Base-by-base conservation (phyloP, 2,329 filamentous ascomycete genomes). In the Claviceps cyperi region DNA sequence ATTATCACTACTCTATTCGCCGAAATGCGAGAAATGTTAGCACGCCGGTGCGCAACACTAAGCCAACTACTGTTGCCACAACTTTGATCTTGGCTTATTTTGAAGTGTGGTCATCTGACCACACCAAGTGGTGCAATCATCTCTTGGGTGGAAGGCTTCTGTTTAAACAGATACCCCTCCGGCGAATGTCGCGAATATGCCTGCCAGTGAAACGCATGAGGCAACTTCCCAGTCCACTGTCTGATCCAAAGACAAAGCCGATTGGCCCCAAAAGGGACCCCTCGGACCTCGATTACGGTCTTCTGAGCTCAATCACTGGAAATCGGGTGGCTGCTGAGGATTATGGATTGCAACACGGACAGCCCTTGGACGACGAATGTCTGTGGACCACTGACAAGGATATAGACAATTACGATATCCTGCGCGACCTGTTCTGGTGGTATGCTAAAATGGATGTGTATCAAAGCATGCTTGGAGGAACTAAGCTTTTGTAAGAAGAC, bases 71-170 rank as follows among this genome's bases (percentile, higher is more conserved):
- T 0, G 70, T 97, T n/a, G 91, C 90, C 7, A 89, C 90, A 2
- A 89, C 87, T 0, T 71, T 96, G 37, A 70, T 97, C 7, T 74
- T 98, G 7, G 87, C 83, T 0, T 97, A 89, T 63, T 97, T 94
- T 60, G 92, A 97, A 64, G 86, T 96, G 17, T 92, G 91, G 82
- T 85, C 84, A 37, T 91, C 89, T 21, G 91, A 98, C 57, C 91
- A 97, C 59, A 81, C 84, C 50, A 95, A 95, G 64, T 98, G 92
- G 92, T 92, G 86, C 60, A 91, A 86, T 54, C 92, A 97, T 66
- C 72, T 97, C 38, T 80, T 86, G 46, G 92, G 92, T 13, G 86
- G 88, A 9, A 81, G 84, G 40, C 84, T 90, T 54, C 74, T 97
- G 32, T 75, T 97, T 24, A 77, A 79, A 48, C 90, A 97, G 61